phyloP scores from a whole-genome alignment of 2,329 filamentous ascomycete genomes.

The Camptophora hylomeconis region DNA sequence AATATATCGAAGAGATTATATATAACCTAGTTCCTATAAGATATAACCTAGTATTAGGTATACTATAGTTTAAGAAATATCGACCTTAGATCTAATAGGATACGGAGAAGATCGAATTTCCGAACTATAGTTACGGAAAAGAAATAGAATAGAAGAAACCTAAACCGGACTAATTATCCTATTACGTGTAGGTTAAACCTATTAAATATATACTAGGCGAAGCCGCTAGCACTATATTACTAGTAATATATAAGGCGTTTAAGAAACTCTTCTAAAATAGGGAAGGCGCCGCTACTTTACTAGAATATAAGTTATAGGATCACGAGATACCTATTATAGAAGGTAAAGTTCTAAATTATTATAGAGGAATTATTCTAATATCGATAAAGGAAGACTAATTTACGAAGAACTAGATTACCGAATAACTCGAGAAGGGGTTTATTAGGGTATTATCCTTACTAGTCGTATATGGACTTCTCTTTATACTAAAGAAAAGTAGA shows the following conservation, averaged over 20 bases:
- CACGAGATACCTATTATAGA: not conserved
- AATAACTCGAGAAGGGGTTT: not conserved
- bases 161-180: conserved; percentile 1
- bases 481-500: conserved; percentile 1
- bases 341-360: not conserved
- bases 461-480: not conserved
- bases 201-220: no score
- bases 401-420: not conserved
- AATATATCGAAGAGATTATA: not conserved
- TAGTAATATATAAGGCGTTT: no score
- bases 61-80: not conserved
- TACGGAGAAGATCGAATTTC: not conserved
- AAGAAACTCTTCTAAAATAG: no score
- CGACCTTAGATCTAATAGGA: not conserved
- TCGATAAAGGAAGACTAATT: conserved; percentile 1
- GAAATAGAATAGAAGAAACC: not conserved
- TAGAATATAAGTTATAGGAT: not conserved
- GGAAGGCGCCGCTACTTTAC: no score
- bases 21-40: not conserved
- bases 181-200: no score
- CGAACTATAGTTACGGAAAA: not conserved
- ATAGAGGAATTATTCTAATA: not conserved
- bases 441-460: not conserved
- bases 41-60: not conserved
- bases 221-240: not conserved